Conservation (phyloP, 495 filamentous ascomycete species). For the Astrocystis sublimbata region DNA sequence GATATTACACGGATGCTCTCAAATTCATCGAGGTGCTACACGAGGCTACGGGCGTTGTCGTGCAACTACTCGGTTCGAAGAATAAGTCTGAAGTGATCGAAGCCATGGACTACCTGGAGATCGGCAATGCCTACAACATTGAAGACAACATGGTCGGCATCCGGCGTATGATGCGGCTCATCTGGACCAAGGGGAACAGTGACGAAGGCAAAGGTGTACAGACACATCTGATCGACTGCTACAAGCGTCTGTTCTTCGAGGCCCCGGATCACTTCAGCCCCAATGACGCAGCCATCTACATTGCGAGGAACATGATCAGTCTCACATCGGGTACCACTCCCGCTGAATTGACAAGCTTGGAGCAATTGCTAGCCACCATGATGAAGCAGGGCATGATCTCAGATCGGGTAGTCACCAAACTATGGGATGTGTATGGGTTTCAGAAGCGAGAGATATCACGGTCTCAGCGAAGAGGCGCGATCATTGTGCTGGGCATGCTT, state of each 20-base stretch:
- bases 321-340: constrained; percentile 92
- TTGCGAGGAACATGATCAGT: constrained; percentile 98
- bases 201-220: constrained; percentile 99
- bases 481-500: constrained; percentile 97
- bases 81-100: constrained; percentile 99
- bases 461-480: constrained; percentile 87
- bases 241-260: constrained; percentile 93
- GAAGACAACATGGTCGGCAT: constrained; percentile 89
- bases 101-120: constrained; percentile 97
- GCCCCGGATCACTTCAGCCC: constrained; percentile 81
- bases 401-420: constrained; percentile 82
- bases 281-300: constrained; percentile 93
- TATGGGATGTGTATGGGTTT: constrained; percentile 97
- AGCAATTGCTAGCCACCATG: constrained; percentile 94
- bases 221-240: constrained; percentile 94
- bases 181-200: constrained; percentile 99
- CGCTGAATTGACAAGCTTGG: constrained; percentile 90
- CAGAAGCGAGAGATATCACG: constrained; percentile 90
- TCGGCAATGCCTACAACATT: constrained; percentile 91
- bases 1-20: constrained; percentile 89
- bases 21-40: constrained; percentile 95
- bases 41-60: constrained; percentile 70
- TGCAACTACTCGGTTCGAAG: constrained; percentile 83
- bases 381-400: constrained; percentile 89
- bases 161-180: constrained; percentile 88